A percentile compares a stretch with the other conserved stretches of the same genome.
These are phyloP conservation scores for Hyphopichia buzzinii DNA, from an alignment of 1,139 yeast genomes.

Conservation along the genomic window DNA sequence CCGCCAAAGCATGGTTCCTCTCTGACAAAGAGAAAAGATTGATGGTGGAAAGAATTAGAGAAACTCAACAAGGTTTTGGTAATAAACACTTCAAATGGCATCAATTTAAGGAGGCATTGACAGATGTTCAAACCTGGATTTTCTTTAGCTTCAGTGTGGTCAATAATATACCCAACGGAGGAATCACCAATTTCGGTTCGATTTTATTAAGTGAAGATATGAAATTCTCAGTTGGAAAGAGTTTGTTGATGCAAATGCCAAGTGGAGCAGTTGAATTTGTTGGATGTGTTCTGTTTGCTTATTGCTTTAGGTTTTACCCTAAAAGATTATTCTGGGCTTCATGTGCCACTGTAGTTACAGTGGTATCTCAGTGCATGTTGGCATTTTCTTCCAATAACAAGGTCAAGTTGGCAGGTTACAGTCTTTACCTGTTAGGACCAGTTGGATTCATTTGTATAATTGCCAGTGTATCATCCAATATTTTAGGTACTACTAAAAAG, in stretches of 20 bases:
- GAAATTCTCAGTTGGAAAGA: slow-evolving; percentile 30
- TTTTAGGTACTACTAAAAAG: slow-evolving; percentile 72
- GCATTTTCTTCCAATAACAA: slow-evolving; percentile 39
- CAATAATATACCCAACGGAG: slow-evolving; percentile 38
- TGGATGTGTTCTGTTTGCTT: slow-evolving; percentile 41
- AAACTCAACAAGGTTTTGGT: slow-evolving; percentile 51
- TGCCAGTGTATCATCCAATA: slow-evolving; percentile 52
- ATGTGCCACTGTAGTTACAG: slow-evolving; percentile 31
- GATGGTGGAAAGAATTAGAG: slow-evolving; percentile 26
- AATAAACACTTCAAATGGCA: slow-evolving; percentile 50
- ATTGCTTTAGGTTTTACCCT: slow-evolving; percentile 21
- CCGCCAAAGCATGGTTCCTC: slow-evolving; percentile 49
- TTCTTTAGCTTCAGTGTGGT: slow-evolving; percentile 30
- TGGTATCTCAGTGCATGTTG: slow-evolving; percentile 45
- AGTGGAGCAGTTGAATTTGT: slow-evolving; percentile 38
- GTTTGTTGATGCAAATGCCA: slow-evolving; percentile 35
- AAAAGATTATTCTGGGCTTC: slow-evolving; percentile 45
- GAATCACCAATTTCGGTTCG: slow-evolving; percentile 39
- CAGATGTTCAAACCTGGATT: slow-evolving; percentile 43
- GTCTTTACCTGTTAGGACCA: slow-evolving; percentile 23
- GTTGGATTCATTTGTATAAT: slow-evolving; percentile 48
- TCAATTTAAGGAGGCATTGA: slow-evolving; percentile 56
- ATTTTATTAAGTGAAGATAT: slow-evolving; percentile 45
- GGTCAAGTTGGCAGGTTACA: slow-evolving; percentile 45
- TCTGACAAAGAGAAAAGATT: slow-evolving; percentile 24